A percentile compares a stretch with the other conserved stretches of the same genome.
phyloP scores from a whole-genome alignment of 2,329 filamentous ascomycete genomes.

The Ilyonectria mors-panacis region DNA sequence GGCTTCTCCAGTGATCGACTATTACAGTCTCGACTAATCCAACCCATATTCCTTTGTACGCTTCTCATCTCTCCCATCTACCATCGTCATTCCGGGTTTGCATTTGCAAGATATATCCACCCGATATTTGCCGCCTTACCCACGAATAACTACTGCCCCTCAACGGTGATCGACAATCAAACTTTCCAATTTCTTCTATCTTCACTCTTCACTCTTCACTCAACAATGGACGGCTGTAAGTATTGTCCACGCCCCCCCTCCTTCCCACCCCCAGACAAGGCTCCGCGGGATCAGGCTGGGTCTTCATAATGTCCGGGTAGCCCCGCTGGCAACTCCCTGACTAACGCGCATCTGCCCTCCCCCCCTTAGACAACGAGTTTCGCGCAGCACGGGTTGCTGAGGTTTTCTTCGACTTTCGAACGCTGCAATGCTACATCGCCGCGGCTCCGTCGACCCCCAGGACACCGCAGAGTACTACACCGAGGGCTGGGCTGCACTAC shows the following conservation, averaged over 20 bases:
- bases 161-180: neutral
- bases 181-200: neutral
- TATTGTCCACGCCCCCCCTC: conserved; percentile 30
- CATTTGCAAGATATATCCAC: conserved; percentile 4
- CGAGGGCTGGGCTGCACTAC: conserved; percentile 73
- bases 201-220: conserved; percentile 7
- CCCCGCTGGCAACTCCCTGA: conserved; percentile 29
- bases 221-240: conserved; percentile 49
- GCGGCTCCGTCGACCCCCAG: conserved; percentile 67
- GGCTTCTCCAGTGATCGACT: conserved; percentile 41
- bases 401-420: conserved; percentile 73
- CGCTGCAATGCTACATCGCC: conserved; percentile 74
- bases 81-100: neutral
- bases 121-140: neutral
- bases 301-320: conserved; percentile 9
- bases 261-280: conserved; percentile 11
- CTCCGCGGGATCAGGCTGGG: conserved; percentile 20
- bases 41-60: conserved; percentile 13
- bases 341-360: conserved; percentile 36
- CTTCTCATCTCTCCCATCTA: conserved; percentile 1
- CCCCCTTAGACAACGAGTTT: conserved; percentile 70
- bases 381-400: conserved; percentile 73
- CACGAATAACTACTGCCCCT: neutral
- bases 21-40: conserved; percentile 14
- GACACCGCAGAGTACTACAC: conserved; percentile 73